These are phyloP conservation scores for Phaeotremella fagi DNA, from an alignment of 768 basidiomycete genomes.

Conservation along the genomic window DNA sequence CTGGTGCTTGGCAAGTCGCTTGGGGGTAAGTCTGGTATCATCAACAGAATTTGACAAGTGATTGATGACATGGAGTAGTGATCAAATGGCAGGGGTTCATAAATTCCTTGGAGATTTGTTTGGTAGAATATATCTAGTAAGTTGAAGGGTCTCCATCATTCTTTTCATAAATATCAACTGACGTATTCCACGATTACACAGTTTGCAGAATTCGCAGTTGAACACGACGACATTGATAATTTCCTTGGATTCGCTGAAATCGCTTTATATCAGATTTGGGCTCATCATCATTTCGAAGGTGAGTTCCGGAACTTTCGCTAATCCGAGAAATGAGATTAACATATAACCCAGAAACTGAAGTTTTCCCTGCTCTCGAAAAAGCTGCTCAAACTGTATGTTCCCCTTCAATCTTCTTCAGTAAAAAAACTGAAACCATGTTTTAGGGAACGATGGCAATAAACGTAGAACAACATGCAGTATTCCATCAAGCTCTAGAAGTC, in stretches of 20 bases:
- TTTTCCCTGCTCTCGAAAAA: constrained; percentile 4
- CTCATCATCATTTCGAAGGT: constrained; percentile 10
- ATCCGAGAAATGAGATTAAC: no score
- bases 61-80: background rate
- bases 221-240: constrained; percentile 11
- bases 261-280: constrained; percentile 9
- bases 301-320: background rate
- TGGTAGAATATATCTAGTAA: constrained; percentile 5
- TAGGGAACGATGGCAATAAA: constrained; percentile 6
- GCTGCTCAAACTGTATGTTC: background rate
- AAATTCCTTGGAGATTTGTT: constrained; percentile 2
- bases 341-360: background rate
- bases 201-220: constrained; percentile 5
- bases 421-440: background rate
- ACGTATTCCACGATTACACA: background rate
- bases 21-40: background rate
- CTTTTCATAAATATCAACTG: background rate
- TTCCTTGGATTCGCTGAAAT: constrained; percentile 16
- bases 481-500: constrained; percentile 9
- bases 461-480: constrained; percentile 13
- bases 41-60: background rate
- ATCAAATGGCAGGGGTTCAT: constrained; percentile 11
- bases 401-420: background rate
- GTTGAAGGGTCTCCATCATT: background rate
- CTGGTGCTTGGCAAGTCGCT: background rate